Conservation (phyloP, 768 basidiomycete species). For the Pulveroboletus sp. region DNA sequence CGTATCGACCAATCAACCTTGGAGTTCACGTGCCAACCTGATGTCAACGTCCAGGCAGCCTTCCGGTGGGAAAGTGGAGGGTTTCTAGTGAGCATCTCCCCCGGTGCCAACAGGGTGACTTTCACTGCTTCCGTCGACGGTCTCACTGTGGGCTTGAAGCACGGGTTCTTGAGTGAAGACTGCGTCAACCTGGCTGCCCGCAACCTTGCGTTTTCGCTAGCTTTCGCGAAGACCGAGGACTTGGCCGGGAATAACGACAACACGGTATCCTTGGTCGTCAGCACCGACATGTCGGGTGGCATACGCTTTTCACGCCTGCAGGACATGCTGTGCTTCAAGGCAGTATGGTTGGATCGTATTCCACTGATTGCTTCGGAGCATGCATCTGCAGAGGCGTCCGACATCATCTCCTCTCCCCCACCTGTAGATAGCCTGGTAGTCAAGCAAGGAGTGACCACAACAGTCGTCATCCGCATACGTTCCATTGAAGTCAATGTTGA, state of each 20-base stretch:
- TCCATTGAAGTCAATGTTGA: slow-evolving; percentile 74
- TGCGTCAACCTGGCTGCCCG: slow-evolving; percentile 78
- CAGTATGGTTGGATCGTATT: slow-evolving; percentile 89
- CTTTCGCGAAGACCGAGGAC: slow-evolving; percentile 55
- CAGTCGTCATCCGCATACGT: slow-evolving; percentile 68
- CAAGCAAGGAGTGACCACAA: slow-evolving; percentile 53
- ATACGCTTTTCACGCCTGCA: slow-evolving; percentile 85
- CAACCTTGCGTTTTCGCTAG: slow-evolving; percentile 76
- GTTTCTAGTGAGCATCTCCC: slow-evolving; percentile 75
- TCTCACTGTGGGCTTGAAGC: slow-evolving; percentile 75
- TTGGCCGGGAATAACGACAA: slow-evolving; percentile 37
- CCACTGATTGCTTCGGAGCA: slow-evolving; percentile 59
- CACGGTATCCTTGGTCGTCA: slow-evolving; percentile 72
- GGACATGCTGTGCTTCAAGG: slow-evolving; percentile 92
- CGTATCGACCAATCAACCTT: slow-evolving; percentile 90
- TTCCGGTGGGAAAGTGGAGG: slow-evolving; percentile 95
- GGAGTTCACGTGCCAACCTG: slow-evolving; percentile 84
- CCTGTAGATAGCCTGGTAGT: slow-evolving; percentile 8
- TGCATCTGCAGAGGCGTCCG: slow-evolving; percentile 18
- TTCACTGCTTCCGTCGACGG: slow-evolving; percentile 82
- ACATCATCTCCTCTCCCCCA: slow-evolving; percentile 16
- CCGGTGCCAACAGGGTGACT: slow-evolving; percentile 66
- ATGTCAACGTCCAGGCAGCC: slow-evolving; percentile 88
- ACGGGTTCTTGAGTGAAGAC: slow-evolving; percentile 82
- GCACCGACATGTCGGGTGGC: slow-evolving; percentile 79